Evolutionary conservation across 805 yeast genomes (phyloP), one percentile per base, ranked within the genome.

Genomic region (Zygosaccharomyces rouxii): DNA sequence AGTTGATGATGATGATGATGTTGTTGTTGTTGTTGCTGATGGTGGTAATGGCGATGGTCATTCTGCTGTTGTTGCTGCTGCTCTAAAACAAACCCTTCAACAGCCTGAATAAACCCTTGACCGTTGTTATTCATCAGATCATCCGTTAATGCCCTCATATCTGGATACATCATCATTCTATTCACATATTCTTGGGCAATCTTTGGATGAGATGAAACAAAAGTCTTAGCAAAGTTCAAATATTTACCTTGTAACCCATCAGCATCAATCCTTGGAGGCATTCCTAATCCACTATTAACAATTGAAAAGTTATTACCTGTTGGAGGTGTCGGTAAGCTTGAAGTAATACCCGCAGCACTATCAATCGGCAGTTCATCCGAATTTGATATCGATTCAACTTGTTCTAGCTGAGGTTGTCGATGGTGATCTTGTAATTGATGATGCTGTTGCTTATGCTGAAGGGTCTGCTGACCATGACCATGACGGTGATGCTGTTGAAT

Each of bases 121-220:
- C 95, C 96, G 53, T 85, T 87, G 35, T 54, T 56, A 55, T 79
- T 79, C 56, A 88, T 73, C 23, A 89, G 66, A 59, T 88, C 95
- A 55, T 88, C 95, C 0, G 96, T 94, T 38, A 89, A 77, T 3
- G 83, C 72, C 54, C 76, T 67, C 49, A 78, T 70, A 11, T 80
- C 81, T 31, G 70, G 68, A 41, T 68, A 71, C 53, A 58, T 56
- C 59, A 63, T 54, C 55, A 64, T 56, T 46, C 60, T 59, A 31
- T 58, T 55, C 1, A 66, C 67, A 42, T 62, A 64, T 42, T 63
- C 69, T 40, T 64, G 54, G 2, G 69, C 68, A 30, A 66, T 59
- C 29, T 60, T 63, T 25, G 67, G 67, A 42, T 67, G 68, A 2
- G 68, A 60, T 6, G 69, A 64, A 4, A 65, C 59, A 44, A 59